These are phyloP conservation scores for Rhodamnia argentea DNA, from an alignment of 345 rosid genomes.

Conservation along the genomic window DNA sequence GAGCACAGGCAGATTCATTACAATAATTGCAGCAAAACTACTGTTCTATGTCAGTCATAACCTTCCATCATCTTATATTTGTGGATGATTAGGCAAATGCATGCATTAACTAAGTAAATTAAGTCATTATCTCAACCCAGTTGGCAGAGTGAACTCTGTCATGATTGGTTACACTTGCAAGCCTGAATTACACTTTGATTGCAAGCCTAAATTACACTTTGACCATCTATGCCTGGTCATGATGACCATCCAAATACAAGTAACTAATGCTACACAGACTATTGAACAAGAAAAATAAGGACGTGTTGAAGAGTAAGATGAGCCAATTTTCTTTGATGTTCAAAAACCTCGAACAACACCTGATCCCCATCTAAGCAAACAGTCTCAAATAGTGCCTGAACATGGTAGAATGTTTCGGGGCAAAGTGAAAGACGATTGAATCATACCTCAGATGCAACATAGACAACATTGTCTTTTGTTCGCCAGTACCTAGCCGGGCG, in stretches of 20 bases:
- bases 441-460: conserved; percentile 97
- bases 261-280: neutral
- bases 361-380: neutral
- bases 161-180: neutral
- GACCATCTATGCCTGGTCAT: neutral
- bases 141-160: neutral
- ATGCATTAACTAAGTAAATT: neutral
- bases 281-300: neutral
- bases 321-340: neutral
- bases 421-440: conserved; percentile 5
- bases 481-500: conserved; percentile 99
- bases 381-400: neutral
- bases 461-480: conserved; percentile 85
- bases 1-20: neutral
- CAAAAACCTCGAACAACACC: neutral
- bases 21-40: neutral
- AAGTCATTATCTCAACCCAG: neutral
- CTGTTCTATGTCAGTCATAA: neutral
- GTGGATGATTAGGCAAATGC: neutral
- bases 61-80: neutral
- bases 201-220: neutral
- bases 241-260: neutral
- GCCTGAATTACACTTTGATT: neutral
- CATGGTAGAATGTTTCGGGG: neutral
- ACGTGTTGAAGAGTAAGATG: neutral